A percentile compares a stretch with the other conserved stretches of the same genome.
Evolutionary conservation across 192 early-diverging fungal species (phyloP).

Genomic region (Pilaira anomala): DNA sequence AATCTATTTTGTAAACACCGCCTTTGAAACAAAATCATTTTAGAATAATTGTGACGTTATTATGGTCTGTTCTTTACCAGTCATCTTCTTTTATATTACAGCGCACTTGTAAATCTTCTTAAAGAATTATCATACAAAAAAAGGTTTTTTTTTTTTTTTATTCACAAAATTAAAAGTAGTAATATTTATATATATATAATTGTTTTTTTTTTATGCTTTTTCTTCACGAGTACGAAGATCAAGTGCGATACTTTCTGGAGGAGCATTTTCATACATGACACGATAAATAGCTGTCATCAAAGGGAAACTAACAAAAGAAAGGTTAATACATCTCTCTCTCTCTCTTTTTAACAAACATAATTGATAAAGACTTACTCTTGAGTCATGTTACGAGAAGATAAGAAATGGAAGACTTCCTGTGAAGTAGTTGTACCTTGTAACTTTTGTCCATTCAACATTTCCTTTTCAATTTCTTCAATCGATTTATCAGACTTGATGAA

Average conservation of each 20-base stretch:
- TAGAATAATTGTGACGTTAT: too few relatives aligned
- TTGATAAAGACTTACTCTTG: slow-evolving; percentile 12
- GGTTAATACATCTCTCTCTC: background rate
- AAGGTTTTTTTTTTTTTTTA: too few relatives aligned
- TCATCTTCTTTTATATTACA: too few relatives aligned
- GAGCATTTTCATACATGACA: slow-evolving; percentile 76
- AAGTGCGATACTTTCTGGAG: slow-evolving; percentile 63
- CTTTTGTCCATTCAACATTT: slow-evolving; percentile 96
- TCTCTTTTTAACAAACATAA: background rate
- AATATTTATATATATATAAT: too few relatives aligned
- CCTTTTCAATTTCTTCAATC: slow-evolving; percentile 85
- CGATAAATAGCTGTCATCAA: slow-evolving; percentile 86
- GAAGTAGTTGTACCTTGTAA: slow-evolving; percentile 93
- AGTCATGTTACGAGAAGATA: slow-evolving; percentile 38
- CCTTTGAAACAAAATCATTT: too few relatives aligned
- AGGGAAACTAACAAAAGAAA: slow-evolving; percentile 56
- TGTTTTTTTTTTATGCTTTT: background rate
- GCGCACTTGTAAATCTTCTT: too few relatives aligned
- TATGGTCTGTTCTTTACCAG: too few relatives aligned
- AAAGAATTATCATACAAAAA: too few relatives aligned
- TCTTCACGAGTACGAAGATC: slow-evolving; percentile 32
- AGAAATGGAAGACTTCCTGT: slow-evolving; percentile 79
- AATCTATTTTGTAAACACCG: too few relatives aligned
- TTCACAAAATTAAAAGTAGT: too few relatives aligned
- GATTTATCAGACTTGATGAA: slow-evolving; percentile 56